phyloP scores from a whole-genome alignment of 2,329 filamentous ascomycete genomes.

The Colletotrichum lupini region DNA sequence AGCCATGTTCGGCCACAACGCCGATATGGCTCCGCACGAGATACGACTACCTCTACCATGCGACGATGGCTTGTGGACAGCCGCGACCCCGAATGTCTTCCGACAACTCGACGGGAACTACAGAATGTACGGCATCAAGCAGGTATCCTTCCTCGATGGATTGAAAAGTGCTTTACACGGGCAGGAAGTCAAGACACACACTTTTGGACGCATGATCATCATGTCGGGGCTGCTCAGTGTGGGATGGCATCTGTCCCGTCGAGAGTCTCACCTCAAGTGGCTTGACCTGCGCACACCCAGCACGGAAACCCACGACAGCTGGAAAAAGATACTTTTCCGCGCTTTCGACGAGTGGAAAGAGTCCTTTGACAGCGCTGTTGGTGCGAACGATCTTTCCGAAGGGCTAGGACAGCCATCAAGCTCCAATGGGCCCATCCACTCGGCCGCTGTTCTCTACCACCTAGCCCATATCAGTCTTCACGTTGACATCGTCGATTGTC shows the following conservation, averaged over 20 bases:
- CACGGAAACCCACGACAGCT: constrained; percentile 75
- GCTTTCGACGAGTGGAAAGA: constrained; percentile 90
- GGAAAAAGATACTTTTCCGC: constrained; percentile 79
- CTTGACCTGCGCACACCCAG: constrained; percentile 74
- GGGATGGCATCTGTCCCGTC: constrained; percentile 90
- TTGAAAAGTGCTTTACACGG: constrained; percentile 86
- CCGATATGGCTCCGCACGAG: constrained; percentile 91
- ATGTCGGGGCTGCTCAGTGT: constrained; percentile 93
- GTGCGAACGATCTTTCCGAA: constrained; percentile 46
- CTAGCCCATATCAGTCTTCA: constrained; percentile 91
- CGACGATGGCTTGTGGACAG: constrained; percentile 88
- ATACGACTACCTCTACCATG: constrained; percentile 88
- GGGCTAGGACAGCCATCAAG: constrained; percentile 62
- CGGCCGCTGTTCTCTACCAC: constrained; percentile 83
- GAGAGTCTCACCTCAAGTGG: constrained; percentile 86
- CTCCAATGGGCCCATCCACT: constrained; percentile 75
- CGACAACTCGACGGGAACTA: constrained; percentile 81
- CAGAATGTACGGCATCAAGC: constrained; percentile 81
- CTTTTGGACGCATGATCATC: constrained; percentile 88
- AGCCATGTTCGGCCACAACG: constrained; percentile 91
- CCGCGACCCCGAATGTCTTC: constrained; percentile 80
- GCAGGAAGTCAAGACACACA: constrained; percentile 84
- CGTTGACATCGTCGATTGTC: constrained; percentile 88
- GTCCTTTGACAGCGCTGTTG: constrained; percentile 80
- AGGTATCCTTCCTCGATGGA: constrained; percentile 84